Base-by-base conservation (phyloP, 768 basidiomycete genomes). In the Leccinum incarnatum region DNA sequence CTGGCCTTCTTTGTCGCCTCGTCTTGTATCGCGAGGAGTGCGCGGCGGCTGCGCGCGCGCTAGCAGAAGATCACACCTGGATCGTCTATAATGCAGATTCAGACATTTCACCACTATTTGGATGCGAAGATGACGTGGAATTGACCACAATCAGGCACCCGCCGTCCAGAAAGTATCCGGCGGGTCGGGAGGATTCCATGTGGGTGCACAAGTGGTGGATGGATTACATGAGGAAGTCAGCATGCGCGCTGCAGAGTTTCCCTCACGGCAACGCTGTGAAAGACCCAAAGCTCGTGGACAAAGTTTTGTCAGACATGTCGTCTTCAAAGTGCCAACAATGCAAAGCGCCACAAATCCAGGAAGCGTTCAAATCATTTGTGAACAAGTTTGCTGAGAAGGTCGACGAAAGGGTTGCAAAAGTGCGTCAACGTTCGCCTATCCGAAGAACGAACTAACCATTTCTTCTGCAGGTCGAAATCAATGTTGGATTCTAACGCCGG, bases 181-280 rank as follows among this genome's bases (percentile, higher is more conserved):
- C 1, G 0, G 57, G 63, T 14, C 57, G 58, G 51, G 3, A 7
- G 29, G 56, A 65, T 23, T 0, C 0, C 1, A 7, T 55, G 11
- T 15, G 15, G 2, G 55, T 57, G 49, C 61, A 67, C 30, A 34
- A 0, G 1, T 68, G 60, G 66, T 67, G 63, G 66, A 1, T 40
- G 2, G 46, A 62, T 12, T 68, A 62, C 19, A 60, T 61, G 64
- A 61, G 6, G 19, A 63, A 54, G 54, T 58, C 64, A 14, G 40
- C 56, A 47, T 5, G 8, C 0, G 58, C 42, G 1, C 17, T 68
- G 54, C 56, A 40, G 15, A 54, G 29, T 23, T 30, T 9, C 6
- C 58, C 64, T 11, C 19, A 21, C 1, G 36, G 56, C 1, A 11
- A 53, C 1, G 29, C 27, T 6, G 56, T 66, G 5, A 63, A 53